Percentiles rank a stretch among this genome's conserved stretches.
Evolutionary conservation across 192 early-diverging fungal genomes (phyloP).

Genomic region (Coemansia reversa): DNA sequence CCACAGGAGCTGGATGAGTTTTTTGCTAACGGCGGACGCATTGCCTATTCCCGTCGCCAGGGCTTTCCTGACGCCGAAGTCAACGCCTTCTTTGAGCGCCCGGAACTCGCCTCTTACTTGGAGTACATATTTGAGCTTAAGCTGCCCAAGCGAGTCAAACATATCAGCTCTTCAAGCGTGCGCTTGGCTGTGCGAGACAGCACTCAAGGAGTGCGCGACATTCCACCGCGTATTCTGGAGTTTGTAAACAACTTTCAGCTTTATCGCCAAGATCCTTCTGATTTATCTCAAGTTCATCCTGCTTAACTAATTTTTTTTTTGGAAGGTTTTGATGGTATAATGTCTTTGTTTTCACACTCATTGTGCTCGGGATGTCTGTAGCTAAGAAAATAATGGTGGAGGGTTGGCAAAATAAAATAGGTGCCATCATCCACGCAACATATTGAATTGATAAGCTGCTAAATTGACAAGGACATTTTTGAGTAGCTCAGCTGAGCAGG

Average conservation of each 20-base stretch:
- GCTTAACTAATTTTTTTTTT: too few relatives aligned
- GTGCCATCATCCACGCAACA: too few relatives aligned
- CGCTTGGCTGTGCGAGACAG: conserved; percentile 41
- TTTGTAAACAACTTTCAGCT: conserved; percentile 42
- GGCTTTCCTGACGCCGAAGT: conserved; percentile 41
- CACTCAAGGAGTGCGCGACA: conserved; percentile 40
- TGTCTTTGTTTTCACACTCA: not conserved
- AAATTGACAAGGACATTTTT: too few relatives aligned
- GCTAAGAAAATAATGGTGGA: not conserved
- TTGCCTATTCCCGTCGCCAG: conserved; percentile 37
- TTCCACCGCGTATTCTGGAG: conserved; percentile 47
- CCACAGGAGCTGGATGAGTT: conserved; percentile 56
- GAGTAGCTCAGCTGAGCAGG: too few relatives aligned
- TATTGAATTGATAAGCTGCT: too few relatives aligned
- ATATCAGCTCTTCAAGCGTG: conserved; percentile 44
- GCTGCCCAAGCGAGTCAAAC: conserved; percentile 45
- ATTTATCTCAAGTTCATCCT: too few relatives aligned
- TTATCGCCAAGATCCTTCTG: conserved; percentile 16
- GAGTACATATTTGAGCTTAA: conserved; percentile 37
- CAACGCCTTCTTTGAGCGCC: conserved; percentile 34
- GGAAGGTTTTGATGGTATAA: too few relatives aligned
- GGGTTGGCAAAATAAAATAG: too few relatives aligned
- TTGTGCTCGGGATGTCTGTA: not conserved
- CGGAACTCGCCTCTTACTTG: conserved; percentile 16
- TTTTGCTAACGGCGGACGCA: conserved; percentile 55